Conservation (phyloP, 2,329 filamentous ascomycete genomes). For the Colletotrichum sp. region DNA sequence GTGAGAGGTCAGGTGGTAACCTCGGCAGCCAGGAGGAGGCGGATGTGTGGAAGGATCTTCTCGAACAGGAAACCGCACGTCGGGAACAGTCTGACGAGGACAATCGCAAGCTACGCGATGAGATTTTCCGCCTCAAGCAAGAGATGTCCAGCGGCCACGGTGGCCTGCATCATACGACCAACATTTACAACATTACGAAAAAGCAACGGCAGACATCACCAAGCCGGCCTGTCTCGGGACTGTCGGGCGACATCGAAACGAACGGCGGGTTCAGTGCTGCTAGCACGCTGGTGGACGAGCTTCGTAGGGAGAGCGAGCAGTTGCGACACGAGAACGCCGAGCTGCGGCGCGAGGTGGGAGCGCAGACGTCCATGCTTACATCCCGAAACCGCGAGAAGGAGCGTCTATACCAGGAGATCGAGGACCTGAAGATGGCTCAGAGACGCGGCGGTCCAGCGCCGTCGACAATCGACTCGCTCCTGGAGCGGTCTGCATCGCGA, state of each 20-base stretch:
- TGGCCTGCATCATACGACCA: conserved; percentile 63
- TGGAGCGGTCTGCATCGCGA: conserved; percentile 92
- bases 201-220: conserved; percentile 55
- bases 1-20: conserved; percentile 53
- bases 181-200: conserved; percentile 69
- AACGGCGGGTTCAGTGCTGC: conserved; percentile 61
- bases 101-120: conserved; percentile 81
- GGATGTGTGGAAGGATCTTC: conserved; percentile 93
- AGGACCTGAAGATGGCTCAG: conserved; percentile 90
- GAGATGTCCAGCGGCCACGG: conserved; percentile 48
- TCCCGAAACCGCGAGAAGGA: conserved; percentile 96
- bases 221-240: conserved; percentile 53
- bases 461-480: conserved; percentile 83
- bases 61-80: conserved; percentile 88
- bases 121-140: conserved; percentile 76
- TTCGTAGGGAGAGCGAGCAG: conserved; percentile 72
- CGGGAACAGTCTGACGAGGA: conserved; percentile 92
- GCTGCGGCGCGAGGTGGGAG: conserved; percentile 87
- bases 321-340: conserved; percentile 92
- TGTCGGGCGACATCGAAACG: conserved; percentile 56
- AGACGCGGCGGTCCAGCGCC: conserved; percentile 70
- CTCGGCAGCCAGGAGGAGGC: conserved; percentile 65
- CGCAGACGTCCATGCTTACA: conserved; percentile 96
- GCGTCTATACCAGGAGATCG: conserved; percentile 93
- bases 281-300: conserved; percentile 77